Base-by-base conservation (phyloP, 2,329 filamentous ascomycete genomes). In the Dothiorella sarmentorum region DNA sequence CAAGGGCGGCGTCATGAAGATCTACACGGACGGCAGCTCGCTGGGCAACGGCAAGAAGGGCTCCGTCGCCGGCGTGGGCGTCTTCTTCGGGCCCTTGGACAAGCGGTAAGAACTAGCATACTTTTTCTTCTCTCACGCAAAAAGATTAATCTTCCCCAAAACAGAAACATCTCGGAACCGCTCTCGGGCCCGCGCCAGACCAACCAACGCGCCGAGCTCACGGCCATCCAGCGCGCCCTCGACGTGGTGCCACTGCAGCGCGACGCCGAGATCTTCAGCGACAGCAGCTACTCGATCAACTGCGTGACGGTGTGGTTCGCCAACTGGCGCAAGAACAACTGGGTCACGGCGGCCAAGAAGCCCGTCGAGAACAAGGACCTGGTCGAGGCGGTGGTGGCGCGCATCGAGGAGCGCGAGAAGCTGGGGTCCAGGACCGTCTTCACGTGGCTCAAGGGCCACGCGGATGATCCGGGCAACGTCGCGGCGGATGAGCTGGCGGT, bases 171-270 rank as follows among this genome's bases (percentile, higher is more conserved):
- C 22, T 90, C 89, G 11, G 91, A 95, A 73, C 85, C 86, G 3
- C 82, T 97, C 2, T 75, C 80, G 53, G 91, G 91, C 52, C 78
- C 81, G 15, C 79, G 81, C 9, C 94, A 97, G 74, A 97, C 94
- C 0, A 99, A 99, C 71, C 69, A 97, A 72, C 89, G 94, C 3
- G 94, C 93, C n/a, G 94, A 99, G 76, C 79, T 99, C 60, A 92
- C 89, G 22, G 94, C 91, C 7, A 88, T 97, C 62, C 79, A 90
- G 27, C 88, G 92, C 59, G 92, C 92, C 0, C 80, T 97, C 20
- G 85, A 97, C 67, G 83, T 87, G 44, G 85, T 87, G 2, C 86
- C 89, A 0, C 75, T 82, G 15, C 80, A 86, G 60, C 82, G 88
- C 59, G 79, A 85, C 61, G 82, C 95, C 11, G 82, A 86, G 59